Evolutionary conservation across 768 basidiomycete species (phyloP).

Genomic region (Boletus reticulatus): DNA sequence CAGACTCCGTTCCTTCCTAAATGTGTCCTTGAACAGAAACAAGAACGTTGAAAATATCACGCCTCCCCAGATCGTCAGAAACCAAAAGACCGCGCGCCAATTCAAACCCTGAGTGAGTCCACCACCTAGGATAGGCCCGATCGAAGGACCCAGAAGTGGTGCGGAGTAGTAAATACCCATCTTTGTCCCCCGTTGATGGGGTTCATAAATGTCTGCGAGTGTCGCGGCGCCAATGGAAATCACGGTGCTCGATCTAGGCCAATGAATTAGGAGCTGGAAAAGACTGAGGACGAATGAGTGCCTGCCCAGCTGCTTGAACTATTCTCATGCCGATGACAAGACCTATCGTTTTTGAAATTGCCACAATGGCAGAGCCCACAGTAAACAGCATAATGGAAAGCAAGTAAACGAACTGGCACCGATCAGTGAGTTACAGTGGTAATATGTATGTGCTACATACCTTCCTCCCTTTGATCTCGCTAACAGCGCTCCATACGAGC

Average conservation of each 20-base stretch:
- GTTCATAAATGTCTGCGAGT: constrained; percentile 77
- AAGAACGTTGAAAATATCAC: constrained; percentile 55
- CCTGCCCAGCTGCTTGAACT: constrained; percentile 63
- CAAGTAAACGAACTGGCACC: constrained; percentile 51
- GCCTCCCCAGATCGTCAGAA: constrained; percentile 65
- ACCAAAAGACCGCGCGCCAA: constrained; percentile 89
- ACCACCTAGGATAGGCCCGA: constrained; percentile 73
- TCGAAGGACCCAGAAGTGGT: constrained; percentile 68
- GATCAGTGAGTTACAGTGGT: background rate
- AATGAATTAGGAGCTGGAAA: background rate
- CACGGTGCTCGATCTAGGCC: constrained; percentile 58
- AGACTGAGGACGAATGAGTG: background rate
- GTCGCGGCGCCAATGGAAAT: constrained; percentile 70
- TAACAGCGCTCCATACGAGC: constrained; percentile 31
- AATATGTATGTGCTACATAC: constrained; percentile 31
- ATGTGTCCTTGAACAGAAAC: constrained; percentile 80
- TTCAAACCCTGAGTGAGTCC: constrained; percentile 60
- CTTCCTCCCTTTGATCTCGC: constrained; percentile 70
- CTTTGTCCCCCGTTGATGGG: constrained; percentile 69
- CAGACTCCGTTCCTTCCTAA: constrained; percentile 77
- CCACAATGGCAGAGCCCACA: constrained; percentile 56
- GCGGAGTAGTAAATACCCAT: constrained; percentile 83
- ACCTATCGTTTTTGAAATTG: constrained; percentile 52
- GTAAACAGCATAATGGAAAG: constrained; percentile 51
- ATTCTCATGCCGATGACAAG: constrained; percentile 66